Base-by-base conservation (phyloP, 2,329 filamentous ascomycete genomes). In the Fusarium staphyleae region DNA sequence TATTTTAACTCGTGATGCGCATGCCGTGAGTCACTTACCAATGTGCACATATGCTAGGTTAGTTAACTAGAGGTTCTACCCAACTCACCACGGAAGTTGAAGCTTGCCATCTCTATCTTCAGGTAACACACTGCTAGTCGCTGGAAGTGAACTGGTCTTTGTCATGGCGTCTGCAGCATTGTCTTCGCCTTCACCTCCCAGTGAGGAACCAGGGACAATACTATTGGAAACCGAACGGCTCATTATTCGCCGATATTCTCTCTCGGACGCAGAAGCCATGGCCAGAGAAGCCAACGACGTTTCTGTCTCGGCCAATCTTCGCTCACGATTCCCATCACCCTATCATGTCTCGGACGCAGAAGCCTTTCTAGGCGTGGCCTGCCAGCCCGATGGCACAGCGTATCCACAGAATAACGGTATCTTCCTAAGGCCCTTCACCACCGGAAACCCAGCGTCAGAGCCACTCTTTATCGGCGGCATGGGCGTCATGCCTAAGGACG, bases 291-390 rank as follows among this genome's bases (percentile, higher is more conserved):
- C 69, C 48, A 73, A 81, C 67, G 70, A 77, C 53, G 64, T 66
- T 9, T 56, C 72, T 15, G 66, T 83, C 3, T 60, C 69, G 1
- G 54, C 48, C 10, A 72, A 69, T 60, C 72, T 83, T 72, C 74
- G 75, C 50, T 69, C 79, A 61, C 57, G 68, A 33, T 82, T 81
- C 50, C 78, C 79, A 3, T 63, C 58, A 9, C 81, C 81, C 0
- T 82, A 82, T 67, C 76, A 71, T 0, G 58, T 75, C 8, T 67
- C 70, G 7, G 66, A 74, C 41, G 76, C 78, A 2, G 58, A 74
- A 15, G 33, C 12, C n/a, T 79, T 74, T 65, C 70, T 80, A 55
- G 46, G 51, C 30, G 50, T 52, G 16, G 53, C 41, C 39, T 47
- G 32, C n/a, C 48, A 56, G 11, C 42, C 49, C 29, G 50, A 66